Percentiles rank a stretch among this genome's conserved stretches.
These are phyloP conservation scores for Drechslerella coelobrocha DNA, from an alignment of 2,329 filamentous ascomycete genomes.

Conservation along the genomic window DNA sequence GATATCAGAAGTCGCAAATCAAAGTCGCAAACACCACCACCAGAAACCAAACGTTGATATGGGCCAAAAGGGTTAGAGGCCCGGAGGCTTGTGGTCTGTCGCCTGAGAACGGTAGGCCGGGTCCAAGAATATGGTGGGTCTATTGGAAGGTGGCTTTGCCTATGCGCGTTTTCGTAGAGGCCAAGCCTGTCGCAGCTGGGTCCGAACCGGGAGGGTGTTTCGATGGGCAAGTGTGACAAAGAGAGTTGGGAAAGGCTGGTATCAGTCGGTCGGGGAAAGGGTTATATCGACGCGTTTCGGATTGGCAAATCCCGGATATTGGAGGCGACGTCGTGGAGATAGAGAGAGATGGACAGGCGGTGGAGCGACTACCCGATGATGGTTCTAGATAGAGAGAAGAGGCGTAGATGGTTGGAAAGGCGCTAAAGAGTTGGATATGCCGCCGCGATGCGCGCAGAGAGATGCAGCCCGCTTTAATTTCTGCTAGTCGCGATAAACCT, in stretches of 20 bases:
- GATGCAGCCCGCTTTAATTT: conserved; percentile 23
- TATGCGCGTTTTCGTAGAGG: conserved; percentile 5
- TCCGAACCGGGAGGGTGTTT: neutral
- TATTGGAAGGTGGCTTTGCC: neutral
- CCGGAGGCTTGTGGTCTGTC: conserved; percentile 1
- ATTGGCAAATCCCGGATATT: neutral
- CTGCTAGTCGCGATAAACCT: conserved; percentile 37
- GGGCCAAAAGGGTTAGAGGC: neutral
- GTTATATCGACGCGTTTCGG: conserved; percentile 18
- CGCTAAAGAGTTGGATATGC: conserved; percentile 44
- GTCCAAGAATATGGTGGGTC: neutral
- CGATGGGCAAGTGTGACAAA: conserved; percentile 14
- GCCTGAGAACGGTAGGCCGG: neutral
- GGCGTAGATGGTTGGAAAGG: conserved; percentile 16
- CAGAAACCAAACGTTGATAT: neutral
- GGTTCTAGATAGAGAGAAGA: conserved; percentile 17
- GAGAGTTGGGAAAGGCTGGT: neutral
- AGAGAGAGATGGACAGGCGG: neutral
- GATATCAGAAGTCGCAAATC: conserved; percentile 8
- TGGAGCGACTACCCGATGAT: conserved; percentile 25
- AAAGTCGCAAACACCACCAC: conserved; percentile 8
- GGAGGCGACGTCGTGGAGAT: neutral
- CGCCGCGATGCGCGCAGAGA: conserved; percentile 49
- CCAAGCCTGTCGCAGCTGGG: conserved; percentile 5
- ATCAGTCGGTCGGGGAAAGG: conserved; percentile 11